Conservation (phyloP, 2,329 filamentous ascomycete species). For the Colletotrichum lentis region DNA sequence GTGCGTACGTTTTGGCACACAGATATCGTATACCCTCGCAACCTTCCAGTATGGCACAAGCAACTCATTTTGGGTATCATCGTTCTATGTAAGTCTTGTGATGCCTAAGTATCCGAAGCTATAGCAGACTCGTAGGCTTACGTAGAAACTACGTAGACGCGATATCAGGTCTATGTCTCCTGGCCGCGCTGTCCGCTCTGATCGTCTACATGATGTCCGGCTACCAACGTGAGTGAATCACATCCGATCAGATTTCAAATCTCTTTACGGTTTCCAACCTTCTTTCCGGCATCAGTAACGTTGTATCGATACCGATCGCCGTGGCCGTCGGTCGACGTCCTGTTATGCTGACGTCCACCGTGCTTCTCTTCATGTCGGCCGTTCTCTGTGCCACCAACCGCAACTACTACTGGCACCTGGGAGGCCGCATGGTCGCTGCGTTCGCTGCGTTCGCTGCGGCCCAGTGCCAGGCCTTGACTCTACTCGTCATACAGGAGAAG, state of each 20-base stretch:
- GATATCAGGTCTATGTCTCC: slow-evolving; percentile 37
- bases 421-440: slow-evolving; percentile 22
- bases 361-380: slow-evolving; percentile 42
- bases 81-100: slow-evolving; percentile 19
- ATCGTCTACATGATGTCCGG: slow-evolving; percentile 39
- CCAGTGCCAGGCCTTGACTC: slow-evolving; percentile 25
- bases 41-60: slow-evolving; percentile 43
- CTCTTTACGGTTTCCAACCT: slow-evolving; percentile 47
- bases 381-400: slow-evolving; percentile 37
- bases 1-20: neutral
- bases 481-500: slow-evolving; percentile 24
- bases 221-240: slow-evolving; percentile 39
- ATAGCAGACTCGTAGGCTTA: slow-evolving; percentile 1
- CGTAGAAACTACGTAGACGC: slow-evolving; percentile 6
- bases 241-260: slow-evolving; percentile 31
- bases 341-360: slow-evolving; percentile 44
- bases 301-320: slow-evolving; percentile 49
- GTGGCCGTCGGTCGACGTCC: slow-evolving; percentile 46
- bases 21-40: slow-evolving; percentile 41
- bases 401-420: slow-evolving; percentile 31
- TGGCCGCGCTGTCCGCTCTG: slow-evolving; percentile 38
- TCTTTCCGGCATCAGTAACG: slow-evolving; percentile 43
- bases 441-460: slow-evolving; percentile 28
- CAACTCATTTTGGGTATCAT: slow-evolving; percentile 40
- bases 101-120: neutral